Conservation (phyloP, 192 early-diverging fungal genomes). For the Linnemannia exigua region DNA sequence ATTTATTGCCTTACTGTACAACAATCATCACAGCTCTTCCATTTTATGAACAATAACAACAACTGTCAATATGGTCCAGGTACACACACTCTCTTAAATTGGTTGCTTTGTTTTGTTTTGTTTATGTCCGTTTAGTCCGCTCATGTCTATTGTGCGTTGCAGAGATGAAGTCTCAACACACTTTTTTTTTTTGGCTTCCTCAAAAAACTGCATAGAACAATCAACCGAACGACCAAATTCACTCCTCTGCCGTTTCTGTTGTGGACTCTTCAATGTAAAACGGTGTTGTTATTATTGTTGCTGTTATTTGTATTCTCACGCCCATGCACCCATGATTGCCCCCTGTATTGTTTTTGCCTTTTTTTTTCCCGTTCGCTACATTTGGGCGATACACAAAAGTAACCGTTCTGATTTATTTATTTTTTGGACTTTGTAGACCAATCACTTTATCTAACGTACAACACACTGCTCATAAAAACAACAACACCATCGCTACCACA, state of each 20-base stretch:
- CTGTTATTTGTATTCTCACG: neutral
- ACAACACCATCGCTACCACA: neutral
- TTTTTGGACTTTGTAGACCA: too few relatives aligned
- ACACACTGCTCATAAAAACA: too few relatives aligned
- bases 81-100: neutral
- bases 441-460: too few relatives aligned
- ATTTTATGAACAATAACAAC: neutral
- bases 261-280: neutral
- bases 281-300: neutral
- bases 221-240: neutral
- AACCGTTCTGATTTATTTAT: too few relatives aligned
- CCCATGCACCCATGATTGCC: neutral
- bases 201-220: neutral
- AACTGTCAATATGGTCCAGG: neutral
- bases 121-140: too few relatives aligned
- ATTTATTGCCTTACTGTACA: neutral
- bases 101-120: neutral
- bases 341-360: too few relatives aligned
- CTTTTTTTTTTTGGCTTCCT: too few relatives aligned
- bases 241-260: neutral
- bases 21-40: neutral
- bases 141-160: too few relatives aligned
- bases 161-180: too few relatives aligned
- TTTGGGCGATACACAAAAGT: too few relatives aligned
- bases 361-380: too few relatives aligned